A percentile compares a stretch with the other conserved stretches of the same genome.
Evolutionary conservation across 352 stramenopile genomes (phyloP).

Genomic region (Phytopythium aichiense): DNA sequence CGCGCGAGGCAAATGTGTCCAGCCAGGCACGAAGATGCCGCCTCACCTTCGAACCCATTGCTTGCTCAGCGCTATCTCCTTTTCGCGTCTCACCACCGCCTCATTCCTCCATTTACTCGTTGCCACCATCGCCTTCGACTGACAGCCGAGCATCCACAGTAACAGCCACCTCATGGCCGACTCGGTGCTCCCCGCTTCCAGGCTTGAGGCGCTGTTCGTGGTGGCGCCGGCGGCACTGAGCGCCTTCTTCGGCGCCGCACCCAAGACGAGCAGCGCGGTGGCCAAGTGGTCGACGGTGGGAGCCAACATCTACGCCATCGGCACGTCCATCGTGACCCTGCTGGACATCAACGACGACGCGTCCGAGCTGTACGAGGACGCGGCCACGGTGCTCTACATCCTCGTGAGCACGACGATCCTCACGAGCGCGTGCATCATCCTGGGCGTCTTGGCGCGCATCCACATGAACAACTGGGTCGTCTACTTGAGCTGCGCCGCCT

Average conservation of each 20-base stretch:
- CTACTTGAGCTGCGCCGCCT: background rate
- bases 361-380: constrained; percentile 1
- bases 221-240: background rate
- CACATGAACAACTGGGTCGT: background rate
- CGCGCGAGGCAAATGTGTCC: background rate
- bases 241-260: background rate
- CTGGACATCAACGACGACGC: background rate
- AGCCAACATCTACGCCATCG: background rate
- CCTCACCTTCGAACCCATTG: background rate
- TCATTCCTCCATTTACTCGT: background rate
- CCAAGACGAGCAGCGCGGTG: background rate
- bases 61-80: too few relatives aligned
- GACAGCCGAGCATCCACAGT: background rate
- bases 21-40: background rate
- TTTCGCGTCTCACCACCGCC: background rate
- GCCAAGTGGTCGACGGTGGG: background rate
- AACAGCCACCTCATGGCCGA: background rate
- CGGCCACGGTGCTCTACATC: background rate
- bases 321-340: background rate
- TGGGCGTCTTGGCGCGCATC: background rate
- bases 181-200: background rate
- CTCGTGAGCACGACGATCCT: constrained; percentile 1
- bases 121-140: background rate
- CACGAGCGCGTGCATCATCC: constrained; percentile 1
- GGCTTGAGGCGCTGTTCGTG: background rate